Evolutionary conservation across 2,329 filamentous ascomycete species (phyloP), one percentile per base, ranked within the genome.

Genomic region (Calonectria ilicicola): DNA sequence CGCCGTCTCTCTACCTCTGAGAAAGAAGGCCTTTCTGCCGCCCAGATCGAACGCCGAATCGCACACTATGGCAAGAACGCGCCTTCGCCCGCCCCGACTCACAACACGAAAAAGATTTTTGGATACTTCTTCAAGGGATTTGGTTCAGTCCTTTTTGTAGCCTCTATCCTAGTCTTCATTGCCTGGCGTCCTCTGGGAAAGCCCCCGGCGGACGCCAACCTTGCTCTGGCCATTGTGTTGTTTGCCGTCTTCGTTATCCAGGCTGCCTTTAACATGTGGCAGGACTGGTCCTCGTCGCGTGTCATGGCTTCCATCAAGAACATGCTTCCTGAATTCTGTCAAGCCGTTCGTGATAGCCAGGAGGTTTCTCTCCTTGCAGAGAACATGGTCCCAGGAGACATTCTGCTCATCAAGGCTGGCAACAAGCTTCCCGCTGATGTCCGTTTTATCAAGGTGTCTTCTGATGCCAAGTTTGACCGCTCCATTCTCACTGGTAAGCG

Each of bases 221-320:
- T 91, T 75, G 94, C 93, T 0, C 87, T 96, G 27, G 94, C 92
- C 0, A 94, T 95, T 77, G 93, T 96, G 3, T 85, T 96, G 7
- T 81, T 93, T 1, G 89, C 91, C 7, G 93, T 96, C 9, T 96
- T 93, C 78, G 83, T 91, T 74, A 90, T 93, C 47, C 91, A 93
- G 77, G 93, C 92, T 19, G 89, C 86, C 3, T 95, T 95, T 84
- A 92, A 92, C 79, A 89, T 90, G 79, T 93, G 89, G 86, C 91
- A 93, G 79, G 94, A 96, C 80, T 96, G 93, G 90, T 94, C 93
- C 2, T 93, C 93, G 0, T 93, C 90, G 1, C 87, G 92, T 6
- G 93, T 95, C 68, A 96, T 96, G 94, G 90, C 91, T 21, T 94
- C 93, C 0, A 96, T 96, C 80, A 94, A 92, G 60, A 92, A 89